Base-by-base conservation (phyloP, 441 rosid genomes). In the Manihot esculenta region DNA sequence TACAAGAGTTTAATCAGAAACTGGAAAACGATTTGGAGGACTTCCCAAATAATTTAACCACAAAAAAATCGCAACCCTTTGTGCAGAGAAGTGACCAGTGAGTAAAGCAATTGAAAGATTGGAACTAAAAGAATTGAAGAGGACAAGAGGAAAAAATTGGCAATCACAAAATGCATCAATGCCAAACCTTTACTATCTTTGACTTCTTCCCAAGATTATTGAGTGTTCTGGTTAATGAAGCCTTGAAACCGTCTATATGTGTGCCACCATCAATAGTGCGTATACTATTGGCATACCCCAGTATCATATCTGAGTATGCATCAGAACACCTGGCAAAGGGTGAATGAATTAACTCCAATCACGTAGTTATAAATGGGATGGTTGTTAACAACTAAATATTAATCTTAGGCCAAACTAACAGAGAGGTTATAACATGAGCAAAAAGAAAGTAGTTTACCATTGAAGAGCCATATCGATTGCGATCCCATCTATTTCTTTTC, bases 201-300 rank as follows among this genome's bases (percentile, higher is more conserved):
- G 92, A 89, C 79, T 91, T 95, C 84, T 91, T 95, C 72, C 88
- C 95, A 64, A 91, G 89, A 83, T 67, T 83, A 76, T 89, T 95
- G 68, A 95, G 86, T 73, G 93, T 87, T 83, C 99, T 86, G 42
- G 98, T 95, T 74, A 93, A 74, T 35, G 99, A 88, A 80, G 91
- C 86, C 87, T 91, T 95, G 65, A 89, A 78, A 76, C 99, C 99
- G 44, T 95, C 98, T 68, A 93, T 89, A 74, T 95, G 97, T 64
- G 95, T 95, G 57, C 97, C 96, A 77, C 97, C 99, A 84, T 94
- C 99, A 82, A 88, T 63, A 38, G 97, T 95, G 12, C 97, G 92
- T 55, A 92, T 89, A 83, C 97, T 92, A 82, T 94, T 94, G 62
- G 97, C 97, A 74, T 94, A 94, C 70, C 99, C 99, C 35, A 94